Conservation (phyloP, 306 rosid genomes). For the Cucurbita pepo region DNA sequence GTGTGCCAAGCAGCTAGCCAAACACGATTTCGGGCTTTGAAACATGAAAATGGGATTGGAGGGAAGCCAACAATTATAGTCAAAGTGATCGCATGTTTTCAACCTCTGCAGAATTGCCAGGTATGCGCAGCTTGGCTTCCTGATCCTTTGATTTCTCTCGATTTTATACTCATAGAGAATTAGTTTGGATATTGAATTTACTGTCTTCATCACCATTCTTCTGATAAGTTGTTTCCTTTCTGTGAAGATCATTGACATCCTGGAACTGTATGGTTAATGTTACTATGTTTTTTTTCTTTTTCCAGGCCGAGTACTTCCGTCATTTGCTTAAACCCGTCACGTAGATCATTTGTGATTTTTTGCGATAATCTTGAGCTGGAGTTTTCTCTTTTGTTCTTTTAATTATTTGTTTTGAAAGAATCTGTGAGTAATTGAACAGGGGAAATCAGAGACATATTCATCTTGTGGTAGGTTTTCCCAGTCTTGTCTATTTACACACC, state of each 20-base stretch:
- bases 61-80: conserved; percentile 78
- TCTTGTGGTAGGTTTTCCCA: conserved; percentile 22
- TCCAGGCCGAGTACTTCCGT: conserved; percentile 95
- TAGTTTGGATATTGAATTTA: neutral
- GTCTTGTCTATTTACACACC: neutral
- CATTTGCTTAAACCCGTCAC: conserved; percentile 95
- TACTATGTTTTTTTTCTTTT: neutral
- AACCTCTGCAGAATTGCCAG: conserved; percentile 96
- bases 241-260: neutral
- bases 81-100: conserved; percentile 87
- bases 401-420: conserved; percentile 14
- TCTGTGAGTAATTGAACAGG: conserved; percentile 23
- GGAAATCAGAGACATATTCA: conserved; percentile 17
- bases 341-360: conserved; percentile 27
- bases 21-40: conserved; percentile 95
- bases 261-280: conserved; percentile 4
- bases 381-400: conserved; percentile 27
- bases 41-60: conserved; percentile 81
- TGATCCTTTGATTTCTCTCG: neutral
- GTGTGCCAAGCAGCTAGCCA: conserved; percentile 98
- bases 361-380: conserved; percentile 19
- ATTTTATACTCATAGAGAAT: no score
- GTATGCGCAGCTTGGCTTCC: conserved; percentile 16
- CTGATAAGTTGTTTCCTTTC: neutral
- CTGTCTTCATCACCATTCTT: neutral